phyloP scores from a whole-genome alignment of 768 basidiomycete species.

The Termitomyces sp. region DNA sequence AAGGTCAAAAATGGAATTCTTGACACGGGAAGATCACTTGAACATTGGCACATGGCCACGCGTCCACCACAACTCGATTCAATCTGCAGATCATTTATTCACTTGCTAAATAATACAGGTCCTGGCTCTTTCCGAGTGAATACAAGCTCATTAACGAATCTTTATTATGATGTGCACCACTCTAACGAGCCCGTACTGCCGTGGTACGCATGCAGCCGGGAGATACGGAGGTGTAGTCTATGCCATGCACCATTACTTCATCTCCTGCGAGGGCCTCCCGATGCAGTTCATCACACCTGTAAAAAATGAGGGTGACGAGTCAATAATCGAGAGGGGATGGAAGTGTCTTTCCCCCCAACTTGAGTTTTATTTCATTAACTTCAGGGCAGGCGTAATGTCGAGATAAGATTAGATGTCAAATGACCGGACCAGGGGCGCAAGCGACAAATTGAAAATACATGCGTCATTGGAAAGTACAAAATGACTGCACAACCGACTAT shows the following conservation, averaged over 20 bases:
- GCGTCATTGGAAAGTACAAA: neutral
- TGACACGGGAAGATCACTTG: neutral
- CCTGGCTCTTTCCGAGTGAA: neutral
- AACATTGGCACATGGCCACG: constrained; percentile 10
- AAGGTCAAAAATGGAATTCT: constrained; percentile 28
- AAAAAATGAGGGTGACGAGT: constrained; percentile 32
- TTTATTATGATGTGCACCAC: constrained; percentile 68
- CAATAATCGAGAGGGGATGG: constrained; percentile 45
- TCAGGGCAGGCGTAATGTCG: constrained; percentile 23
- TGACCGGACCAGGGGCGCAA: too few species aligned
- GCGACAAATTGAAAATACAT: neutral
- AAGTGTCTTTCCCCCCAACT: neutral
- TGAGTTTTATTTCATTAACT: constrained; percentile 12
- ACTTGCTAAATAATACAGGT: neutral
- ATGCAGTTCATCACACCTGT: constrained; percentile 43
- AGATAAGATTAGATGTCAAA: constrained; percentile 10
- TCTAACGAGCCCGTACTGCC: constrained; percentile 76
- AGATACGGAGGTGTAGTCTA: constrained; percentile 89
- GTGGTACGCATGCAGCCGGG: constrained; percentile 54
- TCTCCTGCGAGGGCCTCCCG: constrained; percentile 83
- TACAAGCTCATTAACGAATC: neutral
- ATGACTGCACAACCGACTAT: neutral
- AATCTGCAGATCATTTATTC: neutral
- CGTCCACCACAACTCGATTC: neutral
- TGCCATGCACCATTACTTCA: constrained; percentile 87